Evolutionary conservation across 75 land plant genomes (phyloP).

Genomic region (Adiantum capillusveneris): DNA sequence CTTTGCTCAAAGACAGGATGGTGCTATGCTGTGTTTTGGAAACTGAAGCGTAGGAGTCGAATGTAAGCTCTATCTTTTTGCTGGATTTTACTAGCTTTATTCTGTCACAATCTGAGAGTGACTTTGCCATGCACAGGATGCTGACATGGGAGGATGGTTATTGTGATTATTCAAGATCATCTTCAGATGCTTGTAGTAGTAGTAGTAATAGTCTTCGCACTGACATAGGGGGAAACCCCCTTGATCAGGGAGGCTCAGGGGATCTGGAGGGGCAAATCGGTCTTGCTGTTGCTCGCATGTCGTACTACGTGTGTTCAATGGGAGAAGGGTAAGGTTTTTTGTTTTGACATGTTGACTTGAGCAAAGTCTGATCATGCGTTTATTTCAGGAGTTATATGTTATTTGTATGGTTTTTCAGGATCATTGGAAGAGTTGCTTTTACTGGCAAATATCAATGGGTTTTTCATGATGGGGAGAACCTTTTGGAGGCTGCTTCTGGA

Average conservation of each 20-base stretch:
- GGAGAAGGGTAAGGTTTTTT: constrained; percentile 68
- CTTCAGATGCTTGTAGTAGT: no score
- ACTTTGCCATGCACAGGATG: constrained; percentile 17
- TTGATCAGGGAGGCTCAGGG: no score
- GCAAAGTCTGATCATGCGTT: no score
- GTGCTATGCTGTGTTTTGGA: constrained; percentile 65
- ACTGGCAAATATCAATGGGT: constrained; percentile 48
- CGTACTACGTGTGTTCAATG: constrained; percentile 33
- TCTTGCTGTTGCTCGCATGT: constrained; percentile 34
- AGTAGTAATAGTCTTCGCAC: no score
- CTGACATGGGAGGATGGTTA: constrained; percentile 46
- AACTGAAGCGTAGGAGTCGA: constrained; percentile 29
- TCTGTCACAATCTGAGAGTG: background rate
- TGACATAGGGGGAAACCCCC: no score
- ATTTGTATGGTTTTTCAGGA: constrained; percentile 12
- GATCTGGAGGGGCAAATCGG: constrained; percentile 20
- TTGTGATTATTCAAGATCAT: constrained; percentile 17
- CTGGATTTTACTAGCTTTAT: no score
- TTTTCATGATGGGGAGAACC: constrained; percentile 15
- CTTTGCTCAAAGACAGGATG: constrained; percentile 51
- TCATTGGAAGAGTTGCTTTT: constrained; percentile 43
- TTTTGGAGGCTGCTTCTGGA: no score
- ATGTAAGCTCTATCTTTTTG: constrained; percentile 25
- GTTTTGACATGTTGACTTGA: no score
- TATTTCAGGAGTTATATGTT: no score